A percentile compares a stretch with the other conserved stretches of the same genome.
phyloP scores from a whole-genome alignment of 1,284 basidiomycete species.

The Cystobasidiaceae sp. region DNA sequence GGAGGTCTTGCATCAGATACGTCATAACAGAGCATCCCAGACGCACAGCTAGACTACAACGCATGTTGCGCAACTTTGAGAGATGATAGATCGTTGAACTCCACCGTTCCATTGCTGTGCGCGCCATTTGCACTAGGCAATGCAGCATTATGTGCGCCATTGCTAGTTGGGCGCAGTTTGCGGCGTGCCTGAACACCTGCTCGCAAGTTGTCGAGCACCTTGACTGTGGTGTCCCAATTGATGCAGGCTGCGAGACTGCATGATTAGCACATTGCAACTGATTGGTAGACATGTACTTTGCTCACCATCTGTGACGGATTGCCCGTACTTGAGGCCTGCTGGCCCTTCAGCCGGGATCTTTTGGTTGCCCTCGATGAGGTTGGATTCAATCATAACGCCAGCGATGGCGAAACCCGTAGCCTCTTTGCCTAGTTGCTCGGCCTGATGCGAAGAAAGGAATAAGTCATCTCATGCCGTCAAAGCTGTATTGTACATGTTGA shows the following conservation, averaged over 20 bases:
- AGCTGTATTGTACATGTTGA: not conserved
- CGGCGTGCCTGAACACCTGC: constrained; percentile 73
- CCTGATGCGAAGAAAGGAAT: not conserved
- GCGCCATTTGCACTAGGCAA: not conserved
- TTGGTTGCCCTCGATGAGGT: constrained; percentile 83
- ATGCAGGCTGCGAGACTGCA: constrained; percentile 61
- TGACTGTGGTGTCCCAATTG: constrained; percentile 78
- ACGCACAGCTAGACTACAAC: too few species aligned
- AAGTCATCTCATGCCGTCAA: not conserved
- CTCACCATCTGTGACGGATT: constrained; percentile 68
- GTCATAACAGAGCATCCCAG: too few species aligned
- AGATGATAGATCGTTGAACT: constrained; percentile 32
- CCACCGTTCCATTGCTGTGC: not conserved
- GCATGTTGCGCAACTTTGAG: constrained; percentile 15
- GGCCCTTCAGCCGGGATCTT: constrained; percentile 74
- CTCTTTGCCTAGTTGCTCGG: constrained; percentile 62
- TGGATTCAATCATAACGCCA: constrained; percentile 97
- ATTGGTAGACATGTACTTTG: not conserved
- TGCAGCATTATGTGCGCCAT: constrained; percentile 6
- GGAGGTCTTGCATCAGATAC: too few species aligned
- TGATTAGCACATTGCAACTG: not conserved
- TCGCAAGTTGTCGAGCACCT: constrained; percentile 70
- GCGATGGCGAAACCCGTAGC: constrained; percentile 74
- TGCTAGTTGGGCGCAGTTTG: constrained; percentile 31
- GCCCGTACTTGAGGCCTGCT: constrained; percentile 73